phyloP scores from a whole-genome alignment of 1,284 basidiomycete genomes.

The Testicularia cyperi region DNA sequence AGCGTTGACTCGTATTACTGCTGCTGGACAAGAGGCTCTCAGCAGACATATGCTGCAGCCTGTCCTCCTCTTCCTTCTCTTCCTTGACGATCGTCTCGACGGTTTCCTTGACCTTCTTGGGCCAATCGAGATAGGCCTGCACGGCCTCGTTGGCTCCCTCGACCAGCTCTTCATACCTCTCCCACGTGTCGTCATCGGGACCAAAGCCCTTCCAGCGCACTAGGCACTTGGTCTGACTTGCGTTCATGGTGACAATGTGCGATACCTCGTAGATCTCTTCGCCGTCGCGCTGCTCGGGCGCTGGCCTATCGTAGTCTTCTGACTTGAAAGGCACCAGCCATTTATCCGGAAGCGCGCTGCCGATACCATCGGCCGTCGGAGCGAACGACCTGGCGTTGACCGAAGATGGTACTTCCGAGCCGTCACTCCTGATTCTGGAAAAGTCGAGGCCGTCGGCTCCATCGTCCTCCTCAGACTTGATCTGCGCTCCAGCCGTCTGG shows the following conservation, averaged over 20 bases:
- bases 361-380: conserved; percentile 59
- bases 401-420: conserved; percentile 6
- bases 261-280: conserved; percentile 29
- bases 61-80: conserved; percentile 7
- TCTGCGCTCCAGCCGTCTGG: no score
- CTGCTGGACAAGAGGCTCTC: background rate
- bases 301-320: conserved; percentile 15
- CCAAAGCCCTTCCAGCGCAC: conserved; percentile 70
- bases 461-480: conserved; percentile 20
- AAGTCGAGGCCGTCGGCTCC: conserved; percentile 20
- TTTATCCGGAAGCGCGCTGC: conserved; percentile 37
- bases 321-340: conserved; percentile 20
- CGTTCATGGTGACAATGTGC: conserved; percentile 29
- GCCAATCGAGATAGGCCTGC: conserved; percentile 45
- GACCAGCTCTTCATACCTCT: conserved; percentile 64
- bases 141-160: conserved; percentile 64
- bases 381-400: conserved; percentile 16
- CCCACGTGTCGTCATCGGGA: conserved; percentile 69
- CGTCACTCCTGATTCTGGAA: conserved; percentile 16
- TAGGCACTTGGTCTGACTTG: conserved; percentile 61
- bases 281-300: conserved; percentile 12
- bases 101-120: conserved; percentile 13
- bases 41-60: conserved; percentile 10
- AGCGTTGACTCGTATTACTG: no score
- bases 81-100: conserved; percentile 20